Evolutionary conservation across 1,284 basidiomycete species (phyloP).

Genomic region (Trametes versicolor): DNA sequence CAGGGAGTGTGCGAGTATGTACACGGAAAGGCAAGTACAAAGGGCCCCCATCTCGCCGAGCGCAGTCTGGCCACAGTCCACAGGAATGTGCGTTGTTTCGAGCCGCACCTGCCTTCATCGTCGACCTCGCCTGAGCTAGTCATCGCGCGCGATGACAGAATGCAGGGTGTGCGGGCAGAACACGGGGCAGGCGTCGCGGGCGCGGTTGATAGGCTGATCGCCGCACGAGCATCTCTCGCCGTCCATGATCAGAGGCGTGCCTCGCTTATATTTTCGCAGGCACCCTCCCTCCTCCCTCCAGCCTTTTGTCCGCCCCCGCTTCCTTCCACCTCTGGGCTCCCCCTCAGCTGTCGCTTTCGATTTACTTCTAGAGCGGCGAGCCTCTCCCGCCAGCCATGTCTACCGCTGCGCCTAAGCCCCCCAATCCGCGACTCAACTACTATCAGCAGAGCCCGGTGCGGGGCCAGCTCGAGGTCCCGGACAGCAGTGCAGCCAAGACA

Average conservation of each 20-base stretch:
- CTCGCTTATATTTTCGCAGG: slow-evolving; percentile 37
- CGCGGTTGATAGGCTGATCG: slow-evolving; percentile 32
- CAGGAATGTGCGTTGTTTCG: slow-evolving; percentile 5
- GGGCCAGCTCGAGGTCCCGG: slow-evolving; percentile 74
- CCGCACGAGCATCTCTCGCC: slow-evolving; percentile 21
- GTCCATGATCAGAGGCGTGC: slow-evolving; percentile 27
- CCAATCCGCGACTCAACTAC: slow-evolving; percentile 56
- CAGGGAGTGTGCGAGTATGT: slow-evolving; percentile 11
- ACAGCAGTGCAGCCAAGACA: slow-evolving; percentile 57
- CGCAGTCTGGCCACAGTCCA: slow-evolving; percentile 9
- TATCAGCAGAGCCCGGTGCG: slow-evolving; percentile 70
- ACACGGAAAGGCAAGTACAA: slow-evolving; percentile 26
- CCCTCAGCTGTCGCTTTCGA: slow-evolving; percentile 2
- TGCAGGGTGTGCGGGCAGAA: slow-evolving; percentile 1
- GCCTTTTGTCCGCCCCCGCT: slow-evolving; percentile 26
- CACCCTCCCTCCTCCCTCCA: slow-evolving; percentile 16
- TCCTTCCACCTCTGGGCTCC: too few species aligned
- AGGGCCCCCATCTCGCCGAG: slow-evolving; percentile 7
- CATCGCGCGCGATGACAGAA: slow-evolving; percentile 4
- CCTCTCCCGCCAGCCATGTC: slow-evolving; percentile 22
- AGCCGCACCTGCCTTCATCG: slow-evolving; percentile 30
- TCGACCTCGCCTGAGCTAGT: slow-evolving; percentile 24
- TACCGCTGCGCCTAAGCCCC: slow-evolving; percentile 37
- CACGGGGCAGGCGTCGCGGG: slow-evolving; percentile 16
- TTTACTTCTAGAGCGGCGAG: slow-evolving; percentile 19